Base-by-base conservation (phyloP, 1,284 basidiomycete genomes). In the Macrocybe sp. region DNA sequence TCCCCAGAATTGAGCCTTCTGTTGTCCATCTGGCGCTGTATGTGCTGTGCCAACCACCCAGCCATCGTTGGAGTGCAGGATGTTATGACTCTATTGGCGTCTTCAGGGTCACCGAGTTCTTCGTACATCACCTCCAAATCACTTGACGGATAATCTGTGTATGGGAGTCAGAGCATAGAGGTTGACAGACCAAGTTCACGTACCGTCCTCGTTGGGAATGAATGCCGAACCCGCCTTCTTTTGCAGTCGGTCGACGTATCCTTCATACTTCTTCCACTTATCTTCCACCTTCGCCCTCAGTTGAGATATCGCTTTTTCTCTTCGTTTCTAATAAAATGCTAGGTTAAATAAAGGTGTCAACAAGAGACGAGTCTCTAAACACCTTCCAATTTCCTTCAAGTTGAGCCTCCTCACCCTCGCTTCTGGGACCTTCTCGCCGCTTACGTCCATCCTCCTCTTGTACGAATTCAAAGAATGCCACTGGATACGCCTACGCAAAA, bases 311-410 rank as follows among this genome's bases (percentile, higher is more conserved):
- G 78, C 81, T 6, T 57, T 59, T 48, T 83, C 79, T 42, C 81
- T 72, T 35, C 69, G 74, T 56, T 65, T 68, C 81, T 85, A 53
- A 42, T 34, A 46, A 14, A n/a, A 53, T 3, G 4, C 22, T 4
- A 22, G 22, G 22, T 22, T 4, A 22, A 22, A 22, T 22, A 22
- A 4, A 22, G 22, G 22, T 22, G 22, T 22, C 22, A 22, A 22
- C 22, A 22, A 14, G 9, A 34, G 22, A 6, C 29, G 14, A 16
- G 31, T 28, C 30, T 33, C 44, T 12, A 11, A 48, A 39, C 55
- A 91, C 90, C 70, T 75, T 75, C 91, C 92, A 94, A 46, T 73
- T 60, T 34, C 85, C 82, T 9, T 79, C 73, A 3, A 75, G 66
- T 22, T 60, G 66, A 6, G 63, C 64, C 60, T 97, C 92, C 47